Percentiles rank a stretch among this genome's conserved stretches.
Evolutionary conservation across 2,329 filamentous ascomycete genomes (phyloP).

Genomic region (Cercospora brassicicola): DNA sequence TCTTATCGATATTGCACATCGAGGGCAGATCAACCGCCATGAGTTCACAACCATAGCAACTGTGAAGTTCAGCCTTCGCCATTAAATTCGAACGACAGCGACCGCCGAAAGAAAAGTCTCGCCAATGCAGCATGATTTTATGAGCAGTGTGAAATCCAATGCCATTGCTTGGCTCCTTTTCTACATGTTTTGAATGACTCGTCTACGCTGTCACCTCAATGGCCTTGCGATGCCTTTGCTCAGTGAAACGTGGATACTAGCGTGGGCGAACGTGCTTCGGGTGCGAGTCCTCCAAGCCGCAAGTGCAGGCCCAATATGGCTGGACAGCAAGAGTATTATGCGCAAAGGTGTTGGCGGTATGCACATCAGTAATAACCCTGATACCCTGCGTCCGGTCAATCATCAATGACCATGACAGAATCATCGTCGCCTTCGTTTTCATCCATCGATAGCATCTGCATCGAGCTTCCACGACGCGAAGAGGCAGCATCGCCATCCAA

Average conservation of each 20-base stretch:
- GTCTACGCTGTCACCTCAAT: too few species aligned
- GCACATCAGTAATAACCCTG: not conserved
- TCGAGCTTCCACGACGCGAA: not conserved
- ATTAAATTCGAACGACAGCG: too few species aligned
- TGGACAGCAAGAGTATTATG: not conserved
- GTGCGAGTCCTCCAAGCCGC: not conserved
- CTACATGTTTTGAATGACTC: not conserved
- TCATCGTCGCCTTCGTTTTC: not conserved
- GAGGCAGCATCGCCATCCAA: constrained; percentile 6
- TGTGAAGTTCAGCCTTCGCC: too few species aligned
- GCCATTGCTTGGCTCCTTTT: not conserved
- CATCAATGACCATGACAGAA: not conserved
- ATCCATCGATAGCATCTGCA: constrained; percentile 1
- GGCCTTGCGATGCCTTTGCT: too few species aligned
- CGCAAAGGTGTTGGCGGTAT: not conserved
- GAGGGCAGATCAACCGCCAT: too few species aligned
- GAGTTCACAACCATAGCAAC: too few species aligned
- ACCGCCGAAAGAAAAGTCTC: not conserved
- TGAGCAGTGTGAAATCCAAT: not conserved
- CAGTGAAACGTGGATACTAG: too few species aligned
- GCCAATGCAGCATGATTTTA: not conserved
- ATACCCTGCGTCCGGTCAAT: not conserved
- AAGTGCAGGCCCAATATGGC: not conserved
- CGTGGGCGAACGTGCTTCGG: too few species aligned
- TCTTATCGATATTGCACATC: not conserved